Evolutionary conservation across 768 basidiomycete species (phyloP).

Genomic region (Tulasnella sp.): DNA sequence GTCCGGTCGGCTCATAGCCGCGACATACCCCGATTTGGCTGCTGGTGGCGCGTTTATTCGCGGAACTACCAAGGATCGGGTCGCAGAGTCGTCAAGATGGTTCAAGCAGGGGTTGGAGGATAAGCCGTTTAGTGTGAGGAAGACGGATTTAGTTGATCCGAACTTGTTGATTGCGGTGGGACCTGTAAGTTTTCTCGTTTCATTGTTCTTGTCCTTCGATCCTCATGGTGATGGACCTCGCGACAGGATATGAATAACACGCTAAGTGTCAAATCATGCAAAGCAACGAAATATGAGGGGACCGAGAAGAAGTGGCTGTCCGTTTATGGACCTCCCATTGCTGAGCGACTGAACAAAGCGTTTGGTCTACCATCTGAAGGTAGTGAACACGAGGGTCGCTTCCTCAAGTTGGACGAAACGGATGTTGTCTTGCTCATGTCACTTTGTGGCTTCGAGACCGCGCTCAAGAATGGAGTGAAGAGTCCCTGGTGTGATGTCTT

Average conservation of each 20-base stretch:
- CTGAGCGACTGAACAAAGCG: background rate
- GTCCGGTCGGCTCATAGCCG: background rate
- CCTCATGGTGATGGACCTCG: background rate
- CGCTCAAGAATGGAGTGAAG: background rate
- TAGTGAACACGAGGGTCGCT: too few species aligned
- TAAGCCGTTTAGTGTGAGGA: background rate
- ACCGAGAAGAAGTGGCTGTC: background rate
- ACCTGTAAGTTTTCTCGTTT: background rate
- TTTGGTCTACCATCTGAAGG: background rate
- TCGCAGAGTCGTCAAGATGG: conserved; percentile 10
- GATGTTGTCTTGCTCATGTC: conserved; percentile 7
- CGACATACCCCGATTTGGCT: background rate
- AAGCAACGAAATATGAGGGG: background rate
- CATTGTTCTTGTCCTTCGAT: background rate
- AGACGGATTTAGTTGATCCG: background rate
- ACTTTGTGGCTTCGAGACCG: conserved; percentile 14
- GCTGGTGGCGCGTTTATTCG: conserved; percentile 5
- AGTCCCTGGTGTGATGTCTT: conserved; percentile 12
- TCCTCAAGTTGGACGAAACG: too few species aligned
- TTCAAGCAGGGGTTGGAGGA: conserved; percentile 11
- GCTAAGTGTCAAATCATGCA: background rate
- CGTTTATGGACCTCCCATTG: conserved; percentile 1
- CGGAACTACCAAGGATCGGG: background rate
- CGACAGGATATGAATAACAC: conserved; percentile 7
- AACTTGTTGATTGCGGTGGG: conserved; percentile 6